Conservation (phyloP, 2,329 filamentous ascomycete genomes). For the Furcasterigmium sp. region DNA sequence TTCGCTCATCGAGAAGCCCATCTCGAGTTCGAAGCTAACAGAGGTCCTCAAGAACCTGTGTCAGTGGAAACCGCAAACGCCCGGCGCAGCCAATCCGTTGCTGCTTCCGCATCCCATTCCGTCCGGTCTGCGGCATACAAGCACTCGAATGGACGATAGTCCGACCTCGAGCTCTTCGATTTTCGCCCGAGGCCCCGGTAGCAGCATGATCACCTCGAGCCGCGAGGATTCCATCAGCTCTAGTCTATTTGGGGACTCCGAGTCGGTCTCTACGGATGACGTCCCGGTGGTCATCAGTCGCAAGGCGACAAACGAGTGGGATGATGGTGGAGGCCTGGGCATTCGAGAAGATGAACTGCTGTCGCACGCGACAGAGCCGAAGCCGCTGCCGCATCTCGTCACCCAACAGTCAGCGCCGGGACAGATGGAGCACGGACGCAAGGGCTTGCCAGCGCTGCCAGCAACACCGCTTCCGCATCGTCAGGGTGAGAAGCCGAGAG, state of each 20-base stretch:
- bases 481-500: conserved; percentile 67
- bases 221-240: conserved; percentile 86
- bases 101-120: conserved; percentile 54
- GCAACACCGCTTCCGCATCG: conserved; percentile 51
- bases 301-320: conserved; percentile 73
- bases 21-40: conserved; percentile 83
- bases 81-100: conserved; percentile 33
- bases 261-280: conserved; percentile 74
- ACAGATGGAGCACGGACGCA: conserved; percentile 45
- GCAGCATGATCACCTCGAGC: conserved; percentile 74
- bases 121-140: conserved; percentile 61
- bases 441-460: not conserved
- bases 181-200: conserved; percentile 64
- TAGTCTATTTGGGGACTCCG: conserved; percentile 81
- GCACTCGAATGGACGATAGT: conserved; percentile 66
- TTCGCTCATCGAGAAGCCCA: conserved; percentile 91
- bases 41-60: conserved; percentile 85
- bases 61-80: conserved; percentile 80
- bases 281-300: conserved; percentile 70
- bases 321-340: conserved; percentile 67
- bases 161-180: conserved; percentile 74
- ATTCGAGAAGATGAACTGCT: conserved; percentile 61
- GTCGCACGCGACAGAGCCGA: conserved; percentile 26
- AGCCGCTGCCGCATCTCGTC: conserved; percentile 47
- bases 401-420: conserved; percentile 62